Evolutionary conservation across 305 asterid genomes (phyloP), one percentile per base, ranked within the genome.

Genomic region (Solanum hybrid): DNA sequence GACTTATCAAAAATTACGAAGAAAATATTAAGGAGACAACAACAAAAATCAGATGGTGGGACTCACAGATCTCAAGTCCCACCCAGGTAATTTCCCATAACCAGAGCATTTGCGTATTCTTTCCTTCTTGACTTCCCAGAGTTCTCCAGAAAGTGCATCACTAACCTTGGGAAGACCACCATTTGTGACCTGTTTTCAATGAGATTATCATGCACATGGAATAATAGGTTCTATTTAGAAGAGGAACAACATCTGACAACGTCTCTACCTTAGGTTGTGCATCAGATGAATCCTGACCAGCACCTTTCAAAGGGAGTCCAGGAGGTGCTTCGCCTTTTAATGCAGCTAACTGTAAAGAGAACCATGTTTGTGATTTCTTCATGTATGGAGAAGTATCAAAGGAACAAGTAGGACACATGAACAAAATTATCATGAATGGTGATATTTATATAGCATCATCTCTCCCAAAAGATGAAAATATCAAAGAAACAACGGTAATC

Each of bases 321-420:
- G 99, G 96, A 86, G 99, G 99, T 91, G 99, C 99, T 95, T 96
- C 99, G 89, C 99, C 99, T 95, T 98, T 98, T 95, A 98, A 93
- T 92, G 99, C 98, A 93, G 99, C 99, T 91, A 98, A 99, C 99
- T 98, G 93, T 60, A n/a, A 40, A 66, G 71, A 87, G 72, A 89
- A 31, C 87, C 22, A 86, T 29, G 34, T 79, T 37, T 51, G 77
- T 85, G 77, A 85, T 85, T 80, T 56, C 34, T 85, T 85, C 88
- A 85, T 85, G 77, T 60, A 60, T 60, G 77, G 77, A 60, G 26
- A 85, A 11, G 77, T 32, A 56, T 85, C 88, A 22, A 60, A 13
- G 51, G 77, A 32, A 85, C 45, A 85, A 85, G 45, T 56, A 31
- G 31, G 32, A 85, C 76, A 6, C 42, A 10, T 56, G 29, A 29